Evolutionary conservation across 371 early-diverging fungal genomes (phyloP).

Genomic region (Rhizopus arrhizus): DNA sequence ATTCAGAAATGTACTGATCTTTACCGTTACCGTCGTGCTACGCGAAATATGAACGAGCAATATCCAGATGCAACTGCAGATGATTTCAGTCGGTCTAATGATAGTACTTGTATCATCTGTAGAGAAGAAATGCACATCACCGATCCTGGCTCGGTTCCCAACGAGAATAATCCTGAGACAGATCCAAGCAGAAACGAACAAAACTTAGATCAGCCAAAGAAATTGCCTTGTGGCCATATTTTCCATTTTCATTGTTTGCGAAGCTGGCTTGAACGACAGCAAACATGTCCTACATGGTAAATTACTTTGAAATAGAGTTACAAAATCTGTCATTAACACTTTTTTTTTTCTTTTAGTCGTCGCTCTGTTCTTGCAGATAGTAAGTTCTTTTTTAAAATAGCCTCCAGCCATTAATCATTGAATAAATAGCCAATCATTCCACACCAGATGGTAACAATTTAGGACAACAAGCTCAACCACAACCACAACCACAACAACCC

Average conservation of each 20-base stretch:
- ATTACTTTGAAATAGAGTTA: conserved; percentile 24
- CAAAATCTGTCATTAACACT: not conserved
- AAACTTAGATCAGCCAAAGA: conserved; percentile 80
- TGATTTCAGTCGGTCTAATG: conserved; percentile 78
- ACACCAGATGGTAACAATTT: conserved; percentile 22
- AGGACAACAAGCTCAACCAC: conserved; percentile 32
- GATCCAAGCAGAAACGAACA: conserved; percentile 29
- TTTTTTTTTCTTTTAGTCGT: conserved; percentile 38
- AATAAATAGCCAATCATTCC: conserved; percentile 2
- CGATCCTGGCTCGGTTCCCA: not conserved
- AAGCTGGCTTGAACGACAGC: conserved; percentile 98
- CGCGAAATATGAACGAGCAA: conserved; percentile 91
- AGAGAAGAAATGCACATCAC: conserved; percentile 86
- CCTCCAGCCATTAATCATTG: not conserved
- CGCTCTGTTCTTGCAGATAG: conserved; percentile 49
- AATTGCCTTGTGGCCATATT: conserved; percentile 95
- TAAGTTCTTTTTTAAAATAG: conserved; percentile 3
- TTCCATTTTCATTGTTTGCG: conserved; percentile 97
- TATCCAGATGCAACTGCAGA: conserved; percentile 88
- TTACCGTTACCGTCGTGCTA: conserved; percentile 89
- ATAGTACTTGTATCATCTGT: conserved; percentile 94
- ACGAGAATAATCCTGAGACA: conserved; percentile 26
- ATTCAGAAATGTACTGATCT: conserved; percentile 84
- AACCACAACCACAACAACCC: conserved; percentile 19
- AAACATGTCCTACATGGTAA: conserved; percentile 94